Evolutionary conservation across 805 yeast genomes (phyloP).

Genomic region (Ogataea henricii): DNA sequence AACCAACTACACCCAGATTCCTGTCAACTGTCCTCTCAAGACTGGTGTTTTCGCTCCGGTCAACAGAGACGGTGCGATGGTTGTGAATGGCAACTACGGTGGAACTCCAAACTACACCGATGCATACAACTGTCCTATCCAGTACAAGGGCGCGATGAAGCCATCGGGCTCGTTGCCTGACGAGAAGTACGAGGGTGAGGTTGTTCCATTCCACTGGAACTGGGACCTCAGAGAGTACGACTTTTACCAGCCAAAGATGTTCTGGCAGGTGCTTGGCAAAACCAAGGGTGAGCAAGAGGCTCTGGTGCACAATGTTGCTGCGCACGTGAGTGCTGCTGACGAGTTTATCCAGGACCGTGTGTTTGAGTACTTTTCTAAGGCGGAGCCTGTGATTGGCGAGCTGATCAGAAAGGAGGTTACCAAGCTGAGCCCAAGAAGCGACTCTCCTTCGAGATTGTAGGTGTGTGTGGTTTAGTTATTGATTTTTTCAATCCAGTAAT

Average conservation of each 20-base stretch:
- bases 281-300: slow-evolving; percentile 82
- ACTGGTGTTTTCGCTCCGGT: slow-evolving; percentile 62
- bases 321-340: slow-evolving; percentile 68
- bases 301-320: slow-evolving; percentile 81
- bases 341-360: slow-evolving; percentile 79
- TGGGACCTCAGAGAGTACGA: slow-evolving; percentile 60
- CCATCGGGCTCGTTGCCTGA: slow-evolving; percentile 31
- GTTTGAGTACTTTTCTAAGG: slow-evolving; percentile 72
- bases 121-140: slow-evolving; percentile 51
- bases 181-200: slow-evolving; percentile 37
- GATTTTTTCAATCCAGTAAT: background rate
- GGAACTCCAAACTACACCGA: slow-evolving; percentile 73
- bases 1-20: slow-evolving; percentile 76
- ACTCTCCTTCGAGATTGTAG: slow-evolving; percentile 31
- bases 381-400: slow-evolving; percentile 66
- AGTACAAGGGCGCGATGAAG: slow-evolving; percentile 43
- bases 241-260: slow-evolving; percentile 71
- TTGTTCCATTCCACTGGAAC: slow-evolving; percentile 81
- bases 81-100: slow-evolving; percentile 70
- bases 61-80: slow-evolving; percentile 82
- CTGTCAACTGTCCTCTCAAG: slow-evolving; percentile 83
- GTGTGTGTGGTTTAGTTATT: background rate
- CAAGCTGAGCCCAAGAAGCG: slow-evolving; percentile 49
- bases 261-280: slow-evolving; percentile 78
- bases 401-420: slow-evolving; percentile 65